Percentiles rank a stretch among this genome's conserved stretches.
These are phyloP conservation scores for Theobroma grandiflorum DNA, from an alignment of 441 rosid species.

Conservation along the genomic window DNA sequence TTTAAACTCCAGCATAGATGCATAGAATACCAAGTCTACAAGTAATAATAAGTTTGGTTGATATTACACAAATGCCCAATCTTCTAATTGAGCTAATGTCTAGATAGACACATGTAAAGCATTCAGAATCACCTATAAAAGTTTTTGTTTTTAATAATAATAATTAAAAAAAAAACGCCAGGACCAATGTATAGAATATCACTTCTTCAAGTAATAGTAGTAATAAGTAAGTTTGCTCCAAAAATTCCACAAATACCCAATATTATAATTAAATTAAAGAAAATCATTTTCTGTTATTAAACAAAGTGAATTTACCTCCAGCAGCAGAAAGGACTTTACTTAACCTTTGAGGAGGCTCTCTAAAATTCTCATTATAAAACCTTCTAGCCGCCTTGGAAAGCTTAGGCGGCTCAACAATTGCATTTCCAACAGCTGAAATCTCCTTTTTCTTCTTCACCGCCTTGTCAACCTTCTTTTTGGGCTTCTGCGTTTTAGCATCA, in stretches of 20 bases:
- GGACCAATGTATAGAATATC: neutral
- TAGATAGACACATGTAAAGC: neutral
- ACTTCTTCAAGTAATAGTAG: neutral
- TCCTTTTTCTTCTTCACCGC: slow-evolving; percentile 50
- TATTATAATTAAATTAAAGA: neutral
- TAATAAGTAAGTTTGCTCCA: neutral
- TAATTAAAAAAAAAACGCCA: neutral
- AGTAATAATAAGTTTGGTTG: neutral
- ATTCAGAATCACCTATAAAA: neutral
- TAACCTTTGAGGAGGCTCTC: slow-evolving; percentile 75
- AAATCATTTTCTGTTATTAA: too few relatives aligned
- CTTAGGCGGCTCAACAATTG: slow-evolving; percentile 41
- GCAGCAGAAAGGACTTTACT: slow-evolving; percentile 94
- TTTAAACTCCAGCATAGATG: neutral
- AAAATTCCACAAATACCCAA: neutral
- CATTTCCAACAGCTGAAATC: slow-evolving; percentile 15
- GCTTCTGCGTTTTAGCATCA: slow-evolving; percentile 62
- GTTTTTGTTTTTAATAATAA: too few relatives aligned
- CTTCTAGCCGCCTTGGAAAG: slow-evolving; percentile 87
- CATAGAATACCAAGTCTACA: neutral
- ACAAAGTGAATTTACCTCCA: slow-evolving; percentile 63
- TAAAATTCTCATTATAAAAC: slow-evolving; percentile 80
- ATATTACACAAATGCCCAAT: neutral
- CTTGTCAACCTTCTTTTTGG: slow-evolving; percentile 50
- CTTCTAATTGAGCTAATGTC: neutral